Evolutionary conservation across 441 rosid species (phyloP).

Genomic region (Corymbia citriodora): DNA sequence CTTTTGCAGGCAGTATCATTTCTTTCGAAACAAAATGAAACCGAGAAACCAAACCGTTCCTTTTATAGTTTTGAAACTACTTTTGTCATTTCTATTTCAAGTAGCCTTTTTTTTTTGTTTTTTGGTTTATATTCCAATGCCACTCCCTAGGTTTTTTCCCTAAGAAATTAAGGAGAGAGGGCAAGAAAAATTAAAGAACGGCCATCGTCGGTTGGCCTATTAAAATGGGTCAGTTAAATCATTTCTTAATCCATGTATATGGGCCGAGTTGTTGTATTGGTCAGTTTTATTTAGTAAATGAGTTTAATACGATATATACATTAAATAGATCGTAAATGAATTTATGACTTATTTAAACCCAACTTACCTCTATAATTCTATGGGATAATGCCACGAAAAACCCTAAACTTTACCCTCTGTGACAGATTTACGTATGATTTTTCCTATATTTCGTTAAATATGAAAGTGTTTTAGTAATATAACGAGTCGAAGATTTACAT

Average conservation of each 20-base stretch:
- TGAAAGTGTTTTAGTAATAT: rapidly evolving
- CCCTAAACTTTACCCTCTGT: too few relatives aligned
- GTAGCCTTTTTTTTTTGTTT: neutral
- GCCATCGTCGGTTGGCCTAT: neutral
- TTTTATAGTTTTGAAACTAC: neutral
- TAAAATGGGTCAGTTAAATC: neutral
- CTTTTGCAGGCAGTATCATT: neutral
- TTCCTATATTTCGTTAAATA: too few relatives aligned
- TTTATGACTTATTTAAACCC: too few relatives aligned
- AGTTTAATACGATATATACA: too few relatives aligned
- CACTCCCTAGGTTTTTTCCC: neutral
- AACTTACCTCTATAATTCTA: too few relatives aligned
- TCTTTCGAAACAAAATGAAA: neutral
- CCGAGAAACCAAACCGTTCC: too few relatives aligned
- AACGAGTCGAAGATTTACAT: rapidly evolving
- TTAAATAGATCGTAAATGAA: too few relatives aligned
- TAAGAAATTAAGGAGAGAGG: neutral
- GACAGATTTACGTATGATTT: too few relatives aligned
- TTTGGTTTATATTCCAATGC: neutral
- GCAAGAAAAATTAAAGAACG: neutral
- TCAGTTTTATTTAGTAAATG: too few relatives aligned
- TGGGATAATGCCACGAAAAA: too few relatives aligned
- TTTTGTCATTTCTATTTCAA: neutral
- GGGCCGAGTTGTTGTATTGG: neutral
- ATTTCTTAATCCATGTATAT: neutral